Evolutionary conservation across 805 yeast species (phyloP).

Genomic region (Kodamaea restingae): DNA sequence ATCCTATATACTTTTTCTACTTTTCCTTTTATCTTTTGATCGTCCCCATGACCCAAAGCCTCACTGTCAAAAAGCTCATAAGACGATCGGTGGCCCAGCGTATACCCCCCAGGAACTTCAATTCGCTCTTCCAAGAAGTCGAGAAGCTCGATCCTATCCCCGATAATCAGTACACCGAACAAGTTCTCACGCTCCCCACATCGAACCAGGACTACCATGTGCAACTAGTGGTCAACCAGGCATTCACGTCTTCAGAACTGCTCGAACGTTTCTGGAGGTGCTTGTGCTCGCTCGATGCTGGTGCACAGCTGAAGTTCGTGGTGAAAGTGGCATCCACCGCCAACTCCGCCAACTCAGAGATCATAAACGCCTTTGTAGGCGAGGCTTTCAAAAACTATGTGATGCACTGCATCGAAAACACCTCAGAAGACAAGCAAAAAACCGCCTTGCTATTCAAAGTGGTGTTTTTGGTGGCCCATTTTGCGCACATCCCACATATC

Average conservation of each 20-base stretch:
- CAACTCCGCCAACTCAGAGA: constrained; percentile 4
- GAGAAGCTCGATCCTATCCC: constrained; percentile 17
- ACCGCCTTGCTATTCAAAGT: neutral
- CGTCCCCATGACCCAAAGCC: constrained; percentile 4
- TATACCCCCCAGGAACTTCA: constrained; percentile 23
- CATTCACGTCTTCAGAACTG: constrained; percentile 17
- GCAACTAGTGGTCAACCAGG: constrained; percentile 16
- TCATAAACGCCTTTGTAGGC: constrained; percentile 10
- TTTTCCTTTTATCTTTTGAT: neutral
- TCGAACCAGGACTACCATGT: constrained; percentile 11
- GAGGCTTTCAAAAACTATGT: constrained; percentile 13
- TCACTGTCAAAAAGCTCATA: constrained; percentile 16
- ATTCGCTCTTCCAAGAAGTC: constrained; percentile 26
- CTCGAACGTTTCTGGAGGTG: constrained; percentile 22
- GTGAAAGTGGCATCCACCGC: constrained; percentile 1
- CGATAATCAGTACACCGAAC: constrained; percentile 23
- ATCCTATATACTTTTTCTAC: too few relatives aligned
- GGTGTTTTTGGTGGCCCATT: constrained; percentile 5
- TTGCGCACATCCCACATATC: constrained; percentile 2
- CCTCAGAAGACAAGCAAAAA: neutral
- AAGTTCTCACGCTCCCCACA: constrained; percentile 19
- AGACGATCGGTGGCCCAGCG: constrained; percentile 17
- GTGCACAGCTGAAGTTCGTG: constrained; percentile 14
- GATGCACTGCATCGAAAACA: neutral
- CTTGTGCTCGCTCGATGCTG: constrained; percentile 12